Conservation (phyloP, 495 filamentous ascomycete genomes). For the Choiromyces venosus region DNA sequence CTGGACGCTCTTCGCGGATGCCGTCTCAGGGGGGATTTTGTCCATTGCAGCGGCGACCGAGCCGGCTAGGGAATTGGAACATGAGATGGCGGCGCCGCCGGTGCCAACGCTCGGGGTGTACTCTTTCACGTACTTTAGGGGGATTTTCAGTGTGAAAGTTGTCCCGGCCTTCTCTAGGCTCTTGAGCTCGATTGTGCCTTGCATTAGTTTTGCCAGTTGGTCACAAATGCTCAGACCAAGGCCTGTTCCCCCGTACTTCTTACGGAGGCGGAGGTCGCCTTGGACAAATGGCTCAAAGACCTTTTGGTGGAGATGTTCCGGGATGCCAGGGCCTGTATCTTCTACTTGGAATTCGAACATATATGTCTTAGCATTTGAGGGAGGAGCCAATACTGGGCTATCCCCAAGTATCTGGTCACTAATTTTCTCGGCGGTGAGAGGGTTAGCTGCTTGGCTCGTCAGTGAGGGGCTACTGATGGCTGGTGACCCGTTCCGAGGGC, state of each 20-base stretch:
- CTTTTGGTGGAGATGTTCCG: constrained; percentile 63
- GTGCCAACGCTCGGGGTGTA: constrained; percentile 48
- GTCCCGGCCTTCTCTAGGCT: constrained; percentile 71
- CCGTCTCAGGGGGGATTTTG: constrained; percentile 21
- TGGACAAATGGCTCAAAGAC: constrained; percentile 96
- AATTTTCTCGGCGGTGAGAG: constrained; percentile 16
- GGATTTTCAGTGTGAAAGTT: constrained; percentile 77
- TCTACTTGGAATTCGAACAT: constrained; percentile 81
- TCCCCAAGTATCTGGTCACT: constrained; percentile 24
- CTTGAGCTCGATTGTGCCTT: constrained; percentile 64
- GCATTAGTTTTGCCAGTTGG: constrained; percentile 78
- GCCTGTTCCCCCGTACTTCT: constrained; percentile 88
- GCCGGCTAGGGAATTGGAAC: constrained; percentile 11
- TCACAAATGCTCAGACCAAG: constrained; percentile 82
- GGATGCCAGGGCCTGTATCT: constrained; percentile 89
- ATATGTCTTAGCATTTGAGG: constrained; percentile 54
- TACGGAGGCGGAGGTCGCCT: constrained; percentile 78
- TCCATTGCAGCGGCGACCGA: constrained; percentile 31
- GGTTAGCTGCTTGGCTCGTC: neutral
- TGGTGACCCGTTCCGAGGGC: constrained; percentile 40
- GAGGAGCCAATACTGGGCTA: constrained; percentile 41
- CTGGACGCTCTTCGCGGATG: constrained; percentile 28
- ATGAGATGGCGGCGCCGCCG: constrained; percentile 31
- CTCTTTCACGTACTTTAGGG: constrained; percentile 69
- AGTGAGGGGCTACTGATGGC: constrained; percentile 12